These are phyloP conservation scores for Dillenia turbinata DNA, from an alignment of 164 flowering plant genomes.

Conservation along the genomic window DNA sequence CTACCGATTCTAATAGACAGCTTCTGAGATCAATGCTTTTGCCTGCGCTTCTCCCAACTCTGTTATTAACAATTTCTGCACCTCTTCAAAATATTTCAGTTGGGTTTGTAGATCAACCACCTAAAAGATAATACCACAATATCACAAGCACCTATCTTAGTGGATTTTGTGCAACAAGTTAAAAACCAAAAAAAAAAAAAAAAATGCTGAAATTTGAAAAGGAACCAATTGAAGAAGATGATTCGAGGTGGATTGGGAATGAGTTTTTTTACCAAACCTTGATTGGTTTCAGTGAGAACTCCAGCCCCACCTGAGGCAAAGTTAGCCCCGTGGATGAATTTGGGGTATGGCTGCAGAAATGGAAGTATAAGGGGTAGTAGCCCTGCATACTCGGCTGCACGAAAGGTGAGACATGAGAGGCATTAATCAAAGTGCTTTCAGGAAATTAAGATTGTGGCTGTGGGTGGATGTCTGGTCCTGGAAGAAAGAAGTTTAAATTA, in stretches of 20 bases:
- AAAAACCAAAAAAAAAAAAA: neutral
- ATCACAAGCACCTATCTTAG: too few species aligned
- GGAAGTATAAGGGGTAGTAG: conserved; percentile 55
- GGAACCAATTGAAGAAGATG: neutral
- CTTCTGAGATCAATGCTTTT: conserved; percentile 33
- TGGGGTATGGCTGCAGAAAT: conserved; percentile 35
- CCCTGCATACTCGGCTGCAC: conserved; percentile 51
- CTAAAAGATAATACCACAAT: conserved; percentile 16
- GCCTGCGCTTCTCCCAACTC: conserved; percentile 36
- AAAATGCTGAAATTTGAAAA: neutral
- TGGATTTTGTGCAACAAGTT: too few species aligned
- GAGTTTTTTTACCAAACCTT: conserved; percentile 32
- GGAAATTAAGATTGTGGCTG: too few species aligned
- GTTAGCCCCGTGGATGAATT: conserved; percentile 39
- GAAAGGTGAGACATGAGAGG: neutral
- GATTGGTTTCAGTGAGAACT: conserved; percentile 43
- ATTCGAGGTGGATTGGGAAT: neutral
- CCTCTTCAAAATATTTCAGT: conserved; percentile 39
- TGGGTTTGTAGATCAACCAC: conserved; percentile 49
- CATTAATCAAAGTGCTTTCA: neutral
- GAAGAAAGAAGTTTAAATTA: neutral
- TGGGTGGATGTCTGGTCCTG: too few species aligned
- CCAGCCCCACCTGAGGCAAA: conserved; percentile 69
- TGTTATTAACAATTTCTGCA: conserved; percentile 22
- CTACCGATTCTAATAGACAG: conserved; percentile 62